Percentiles rank a stretch among this genome's conserved stretches.
Evolutionary conservation across 2,329 filamentous ascomycete genomes (phyloP).

Genomic region (Diaporthe vaccinii): DNA sequence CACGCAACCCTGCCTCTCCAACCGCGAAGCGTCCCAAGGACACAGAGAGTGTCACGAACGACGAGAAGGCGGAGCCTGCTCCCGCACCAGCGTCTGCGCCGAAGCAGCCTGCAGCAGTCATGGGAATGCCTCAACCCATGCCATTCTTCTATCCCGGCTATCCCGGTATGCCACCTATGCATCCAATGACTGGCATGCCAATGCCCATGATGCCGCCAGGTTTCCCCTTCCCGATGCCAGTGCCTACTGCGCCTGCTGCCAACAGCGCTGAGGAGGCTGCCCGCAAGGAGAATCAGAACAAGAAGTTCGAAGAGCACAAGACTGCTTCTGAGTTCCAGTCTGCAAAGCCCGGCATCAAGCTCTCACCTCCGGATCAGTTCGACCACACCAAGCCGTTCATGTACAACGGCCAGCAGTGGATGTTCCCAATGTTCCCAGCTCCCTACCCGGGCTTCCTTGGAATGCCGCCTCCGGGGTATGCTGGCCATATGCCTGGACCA

Average conservation of each 20-base stretch:
- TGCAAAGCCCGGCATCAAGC: conserved; percentile 51
- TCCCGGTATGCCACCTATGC: conserved; percentile 49
- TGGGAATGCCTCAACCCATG: conserved; percentile 47
- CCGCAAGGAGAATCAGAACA: conserved; percentile 46
- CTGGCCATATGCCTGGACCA: conserved; percentile 40
- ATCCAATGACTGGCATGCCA: conserved; percentile 55
- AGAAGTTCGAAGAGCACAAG: conserved; percentile 48
- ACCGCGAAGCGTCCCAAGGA: conserved; percentile 65
- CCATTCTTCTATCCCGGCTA: conserved; percentile 46
- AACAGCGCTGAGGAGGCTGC: conserved; percentile 28
- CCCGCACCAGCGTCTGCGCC: conserved; percentile 21
- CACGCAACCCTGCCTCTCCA: conserved; percentile 64
- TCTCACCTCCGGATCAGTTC: conserved; percentile 60
- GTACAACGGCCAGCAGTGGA: conserved; percentile 61
- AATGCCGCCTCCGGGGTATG: conserved; percentile 39
- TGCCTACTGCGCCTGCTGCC: conserved; percentile 37
- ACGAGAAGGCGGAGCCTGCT: conserved; percentile 36
- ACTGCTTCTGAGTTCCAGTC: conserved; percentile 35
- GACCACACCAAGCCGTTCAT: conserved; percentile 61
- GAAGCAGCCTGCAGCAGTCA: conserved; percentile 42
- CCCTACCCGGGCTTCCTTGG: conserved; percentile 43
- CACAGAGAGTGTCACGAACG: conserved; percentile 44
- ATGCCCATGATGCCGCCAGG: conserved; percentile 54
- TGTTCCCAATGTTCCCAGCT: conserved; percentile 51
- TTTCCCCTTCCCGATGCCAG: conserved; percentile 43